Conservation (phyloP, 306 rosid genomes). For the Fragaria iinumae region DNA sequence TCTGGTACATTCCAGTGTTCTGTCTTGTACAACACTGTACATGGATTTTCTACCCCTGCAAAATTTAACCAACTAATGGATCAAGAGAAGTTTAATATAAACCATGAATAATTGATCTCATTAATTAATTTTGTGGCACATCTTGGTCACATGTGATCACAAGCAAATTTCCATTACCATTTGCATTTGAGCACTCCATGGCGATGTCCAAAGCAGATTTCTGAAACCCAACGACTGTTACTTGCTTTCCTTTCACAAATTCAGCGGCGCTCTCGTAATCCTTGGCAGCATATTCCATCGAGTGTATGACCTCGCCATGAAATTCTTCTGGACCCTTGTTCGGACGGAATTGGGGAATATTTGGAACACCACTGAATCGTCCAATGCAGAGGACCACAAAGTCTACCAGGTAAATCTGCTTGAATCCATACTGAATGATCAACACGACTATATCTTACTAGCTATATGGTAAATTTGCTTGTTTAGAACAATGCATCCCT, state of each 20-base stretch:
- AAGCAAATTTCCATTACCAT: slow-evolving; percentile 31
- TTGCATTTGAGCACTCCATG: slow-evolving; percentile 53
- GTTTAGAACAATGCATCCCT: too few relatives aligned
- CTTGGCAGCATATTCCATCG: slow-evolving; percentile 50
- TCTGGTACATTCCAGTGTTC: slow-evolving; percentile 62
- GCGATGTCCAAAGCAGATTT: slow-evolving; percentile 65
- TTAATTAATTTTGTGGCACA: neutral
- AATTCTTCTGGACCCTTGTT: slow-evolving; percentile 55
- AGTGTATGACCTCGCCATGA: slow-evolving; percentile 53
- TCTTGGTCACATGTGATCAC: slow-evolving; percentile 19
- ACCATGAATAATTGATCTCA: neutral
- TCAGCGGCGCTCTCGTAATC: slow-evolving; percentile 39
- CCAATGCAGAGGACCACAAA: slow-evolving; percentile 72
- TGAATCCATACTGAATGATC: neutral
- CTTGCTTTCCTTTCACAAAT: slow-evolving; percentile 43
- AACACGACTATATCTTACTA: too few relatives aligned
- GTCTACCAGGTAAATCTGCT: slow-evolving; percentile 47
- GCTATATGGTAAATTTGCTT: too few relatives aligned
- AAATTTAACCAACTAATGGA: neutral
- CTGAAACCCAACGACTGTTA: slow-evolving; percentile 60
- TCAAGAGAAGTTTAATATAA: neutral
- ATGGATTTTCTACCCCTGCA: slow-evolving; percentile 54
- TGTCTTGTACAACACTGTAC: slow-evolving; percentile 54
- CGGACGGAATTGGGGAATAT: slow-evolving; percentile 62
- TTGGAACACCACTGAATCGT: slow-evolving; percentile 66